phyloP scores from a whole-genome alignment of 331 rosid genomes.

The Dryas integrifolia region DNA sequence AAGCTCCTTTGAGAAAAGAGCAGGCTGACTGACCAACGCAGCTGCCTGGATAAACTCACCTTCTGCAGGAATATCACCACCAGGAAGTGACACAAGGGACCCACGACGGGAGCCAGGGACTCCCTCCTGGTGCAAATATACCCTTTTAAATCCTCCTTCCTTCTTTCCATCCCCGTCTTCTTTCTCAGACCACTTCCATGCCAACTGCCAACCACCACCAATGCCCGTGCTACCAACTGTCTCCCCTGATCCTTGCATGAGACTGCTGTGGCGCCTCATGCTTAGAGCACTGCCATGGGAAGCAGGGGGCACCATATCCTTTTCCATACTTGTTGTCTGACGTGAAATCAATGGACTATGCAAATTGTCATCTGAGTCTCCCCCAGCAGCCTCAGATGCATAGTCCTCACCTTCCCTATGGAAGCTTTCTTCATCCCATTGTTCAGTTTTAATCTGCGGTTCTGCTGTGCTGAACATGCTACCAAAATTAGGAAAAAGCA shows the following conservation, averaged over 20 bases:
- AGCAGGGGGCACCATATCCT: constrained; percentile 64
- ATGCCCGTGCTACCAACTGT: constrained; percentile 70
- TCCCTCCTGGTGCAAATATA: constrained; percentile 79
- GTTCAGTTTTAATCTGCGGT: constrained; percentile 55
- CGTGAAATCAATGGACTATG: constrained; percentile 86
- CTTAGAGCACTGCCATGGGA: constrained; percentile 66
- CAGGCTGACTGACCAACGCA: constrained; percentile 90
- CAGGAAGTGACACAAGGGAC: constrained; percentile 70
- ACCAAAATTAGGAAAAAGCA: constrained; percentile 73
- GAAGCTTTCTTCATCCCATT: constrained; percentile 90
- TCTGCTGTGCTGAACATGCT: constrained; percentile 92
- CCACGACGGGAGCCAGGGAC: constrained; percentile 68
- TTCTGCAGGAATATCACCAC: constrained; percentile 48
- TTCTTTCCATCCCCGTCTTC: constrained; percentile 61
- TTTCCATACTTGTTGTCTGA: constrained; percentile 79
- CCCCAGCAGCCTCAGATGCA: constrained; percentile 55
- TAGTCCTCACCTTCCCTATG: constrained; percentile 74
- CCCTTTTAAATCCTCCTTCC: constrained; percentile 73
- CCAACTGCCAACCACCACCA: constrained; percentile 97
- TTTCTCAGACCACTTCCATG: constrained; percentile 90
- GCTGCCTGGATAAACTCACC: constrained; percentile 84
- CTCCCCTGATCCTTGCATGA: constrained; percentile 75
- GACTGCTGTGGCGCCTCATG: constrained; percentile 80
- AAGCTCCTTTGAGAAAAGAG: constrained; percentile 68
- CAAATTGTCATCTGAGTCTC: constrained; percentile 80